phyloP scores from a whole-genome alignment of 495 filamentous ascomycete genomes.

The Penicillium turbatum region DNA sequence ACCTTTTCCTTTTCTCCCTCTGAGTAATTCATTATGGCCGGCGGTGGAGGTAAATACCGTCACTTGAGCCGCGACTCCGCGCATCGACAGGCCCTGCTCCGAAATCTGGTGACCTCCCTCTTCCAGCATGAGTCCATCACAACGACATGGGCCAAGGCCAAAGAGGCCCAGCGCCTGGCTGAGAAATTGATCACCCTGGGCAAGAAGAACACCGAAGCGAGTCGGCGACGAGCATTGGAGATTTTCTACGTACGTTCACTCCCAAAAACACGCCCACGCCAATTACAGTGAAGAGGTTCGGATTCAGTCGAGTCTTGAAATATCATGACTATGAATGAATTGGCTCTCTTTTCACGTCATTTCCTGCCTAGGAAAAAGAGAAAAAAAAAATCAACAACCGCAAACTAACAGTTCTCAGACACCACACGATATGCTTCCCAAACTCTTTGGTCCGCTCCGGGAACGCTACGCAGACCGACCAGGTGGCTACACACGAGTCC shows the following conservation, averaged over 20 bases:
- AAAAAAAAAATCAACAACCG: neutral
- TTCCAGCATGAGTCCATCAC: slow-evolving; percentile 87
- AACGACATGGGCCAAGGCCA: slow-evolving; percentile 94
- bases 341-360: neutral
- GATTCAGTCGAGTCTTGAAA: neutral
- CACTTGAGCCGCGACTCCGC: slow-evolving; percentile 77
- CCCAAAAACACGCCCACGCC: neutral
- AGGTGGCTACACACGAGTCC: slow-evolving; percentile 91
- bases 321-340: neutral
- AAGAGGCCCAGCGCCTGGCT: slow-evolving; percentile 88
- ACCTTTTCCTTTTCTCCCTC: neutral
- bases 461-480: slow-evolving; percentile 75
- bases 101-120: slow-evolving; percentile 94
- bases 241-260: slow-evolving; percentile 73
- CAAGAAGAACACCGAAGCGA: slow-evolving; percentile 82
- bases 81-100: slow-evolving; percentile 87
- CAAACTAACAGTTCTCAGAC: slow-evolving; percentile 37
- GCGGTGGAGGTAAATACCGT: slow-evolving; percentile 78
- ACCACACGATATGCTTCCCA: slow-evolving; percentile 68
- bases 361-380: neutral
- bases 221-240: slow-evolving; percentile 57
- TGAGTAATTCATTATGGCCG: slow-evolving; percentile 62
- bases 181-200: slow-evolving; percentile 91
- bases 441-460: slow-evolving; percentile 79
- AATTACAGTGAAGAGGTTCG: neutral